Conservation (phyloP, 2,329 filamentous ascomycete species). For the Chaetomium strumarium region DNA sequence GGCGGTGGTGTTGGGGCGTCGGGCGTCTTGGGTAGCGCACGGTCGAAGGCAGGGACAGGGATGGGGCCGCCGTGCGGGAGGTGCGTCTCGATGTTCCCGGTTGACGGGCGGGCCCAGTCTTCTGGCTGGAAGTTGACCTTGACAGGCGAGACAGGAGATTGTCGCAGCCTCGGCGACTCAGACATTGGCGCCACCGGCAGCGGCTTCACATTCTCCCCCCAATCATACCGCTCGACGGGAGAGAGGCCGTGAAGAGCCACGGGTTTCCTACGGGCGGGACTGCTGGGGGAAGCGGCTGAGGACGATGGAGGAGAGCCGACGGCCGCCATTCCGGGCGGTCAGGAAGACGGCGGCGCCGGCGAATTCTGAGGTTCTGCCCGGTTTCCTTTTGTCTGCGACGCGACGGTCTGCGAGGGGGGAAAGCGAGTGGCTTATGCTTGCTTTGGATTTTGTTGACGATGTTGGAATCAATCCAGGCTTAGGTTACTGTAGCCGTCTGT, state of each 20-base stretch:
- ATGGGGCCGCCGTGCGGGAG: constrained; percentile 12
- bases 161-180: constrained; percentile 42
- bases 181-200: constrained; percentile 26
- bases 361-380: constrained; percentile 11
- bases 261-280: constrained; percentile 32
- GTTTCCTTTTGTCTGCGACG: constrained; percentile 5
- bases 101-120: constrained; percentile 47
- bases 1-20: constrained; percentile 35
- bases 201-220: constrained; percentile 29
- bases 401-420: not conserved
- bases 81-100: constrained; percentile 44
- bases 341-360: constrained; percentile 9
- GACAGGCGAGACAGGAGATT: constrained; percentile 51
- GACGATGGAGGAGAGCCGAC: constrained; percentile 26
- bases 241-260: constrained; percentile 31
- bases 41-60: constrained; percentile 23
- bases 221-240: constrained; percentile 30
- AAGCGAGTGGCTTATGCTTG: not conserved
- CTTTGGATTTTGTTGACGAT: not conserved
- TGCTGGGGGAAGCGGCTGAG: constrained; percentile 23
- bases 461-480: not conserved
- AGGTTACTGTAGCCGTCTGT: not conserved
- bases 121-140: constrained; percentile 49
- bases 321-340: constrained; percentile 29
- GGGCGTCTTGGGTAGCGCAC: constrained; percentile 31